These are phyloP conservation scores for Agastache rugosa DNA, from an alignment of 257 asterid species.

Conservation along the genomic window DNA sequence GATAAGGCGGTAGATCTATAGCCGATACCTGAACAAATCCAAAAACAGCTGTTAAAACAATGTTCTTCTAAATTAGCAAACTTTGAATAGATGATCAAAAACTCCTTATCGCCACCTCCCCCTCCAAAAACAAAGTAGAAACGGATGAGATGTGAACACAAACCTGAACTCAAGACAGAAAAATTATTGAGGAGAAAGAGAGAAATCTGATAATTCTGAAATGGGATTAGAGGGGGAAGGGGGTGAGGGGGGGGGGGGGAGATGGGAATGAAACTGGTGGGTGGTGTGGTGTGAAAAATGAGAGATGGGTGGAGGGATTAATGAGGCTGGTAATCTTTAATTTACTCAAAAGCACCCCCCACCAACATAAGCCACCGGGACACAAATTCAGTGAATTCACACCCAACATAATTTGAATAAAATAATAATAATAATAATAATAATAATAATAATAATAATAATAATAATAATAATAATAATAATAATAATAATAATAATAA, in stretches of 20 bases:
- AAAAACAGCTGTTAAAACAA: slow-evolving; percentile 31
- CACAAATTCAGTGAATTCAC: slow-evolving; percentile 42
- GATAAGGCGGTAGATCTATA: slow-evolving; percentile 63
- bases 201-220: neutral
- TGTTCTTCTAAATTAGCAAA: slow-evolving; percentile 26
- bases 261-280: slow-evolving; percentile 50
- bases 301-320: slow-evolving; percentile 54
- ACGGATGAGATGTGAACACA: slow-evolving; percentile 34
- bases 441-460: neutral
- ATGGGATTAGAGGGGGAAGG: slow-evolving; percentile 29
- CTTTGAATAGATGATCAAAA: slow-evolving; percentile 29
- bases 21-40: slow-evolving; percentile 64
- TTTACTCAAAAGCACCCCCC: slow-evolving; percentile 47
- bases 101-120: slow-evolving; percentile 40
- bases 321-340: slow-evolving; percentile 57
- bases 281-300: slow-evolving; percentile 50
- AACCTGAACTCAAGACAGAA: slow-evolving; percentile 37
- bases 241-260: neutral
- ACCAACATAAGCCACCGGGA: slow-evolving; percentile 34
- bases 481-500: slow-evolving; percentile 9
- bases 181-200: slow-evolving; percentile 32
- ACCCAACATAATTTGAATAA: slow-evolving; percentile 14
- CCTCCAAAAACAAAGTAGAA: neutral
- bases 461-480: slow-evolving; percentile 15
- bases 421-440: slow-evolving; percentile 9